Conservation (phyloP, 2,329 filamentous ascomycete genomes). For the Karstenula rhodostoma region DNA sequence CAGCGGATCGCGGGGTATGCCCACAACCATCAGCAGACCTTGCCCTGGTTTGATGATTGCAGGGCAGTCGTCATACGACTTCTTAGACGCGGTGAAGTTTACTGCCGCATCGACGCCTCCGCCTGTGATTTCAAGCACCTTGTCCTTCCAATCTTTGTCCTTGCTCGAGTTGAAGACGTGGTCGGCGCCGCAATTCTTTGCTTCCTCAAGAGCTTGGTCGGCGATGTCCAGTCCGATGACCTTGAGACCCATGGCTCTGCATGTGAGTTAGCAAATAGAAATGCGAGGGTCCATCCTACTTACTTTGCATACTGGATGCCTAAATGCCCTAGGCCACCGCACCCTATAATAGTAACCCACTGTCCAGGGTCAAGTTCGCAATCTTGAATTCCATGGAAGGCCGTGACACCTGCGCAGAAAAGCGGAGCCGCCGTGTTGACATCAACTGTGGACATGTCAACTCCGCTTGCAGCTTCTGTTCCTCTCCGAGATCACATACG, state of each 20-base stretch:
- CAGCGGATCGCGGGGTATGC: constrained; percentile 42
- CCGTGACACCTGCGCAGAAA: constrained; percentile 44
- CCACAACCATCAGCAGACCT: constrained; percentile 46
- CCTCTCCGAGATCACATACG: constrained; percentile 22
- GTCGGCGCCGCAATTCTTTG: constrained; percentile 41
- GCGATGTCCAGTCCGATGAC: constrained; percentile 43
- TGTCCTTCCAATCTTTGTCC: constrained; percentile 39
- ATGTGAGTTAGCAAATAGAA: constrained; percentile 4
- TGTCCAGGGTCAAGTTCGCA: constrained; percentile 37
- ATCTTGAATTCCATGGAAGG: constrained; percentile 40
- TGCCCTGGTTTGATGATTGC: constrained; percentile 39
- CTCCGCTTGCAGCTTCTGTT: constrained; percentile 12
- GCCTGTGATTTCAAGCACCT: constrained; percentile 37
- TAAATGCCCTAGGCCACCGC: constrained; percentile 44
- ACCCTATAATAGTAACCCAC: constrained; percentile 42
- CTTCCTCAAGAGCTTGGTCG: constrained; percentile 39
- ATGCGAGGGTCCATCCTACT: not conserved
- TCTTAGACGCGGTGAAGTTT: constrained; percentile 43
- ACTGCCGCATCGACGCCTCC: constrained; percentile 42
- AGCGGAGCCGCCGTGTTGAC: constrained; percentile 37
- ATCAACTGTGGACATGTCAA: constrained; percentile 27
- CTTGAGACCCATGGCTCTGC: constrained; percentile 41
- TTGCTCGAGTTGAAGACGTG: constrained; percentile 41
- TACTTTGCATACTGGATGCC: constrained; percentile 44
- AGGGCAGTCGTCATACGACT: constrained; percentile 44